phyloP scores from a whole-genome alignment of 116 monocot genomes.

The Dioscorea cayenensis region DNA sequence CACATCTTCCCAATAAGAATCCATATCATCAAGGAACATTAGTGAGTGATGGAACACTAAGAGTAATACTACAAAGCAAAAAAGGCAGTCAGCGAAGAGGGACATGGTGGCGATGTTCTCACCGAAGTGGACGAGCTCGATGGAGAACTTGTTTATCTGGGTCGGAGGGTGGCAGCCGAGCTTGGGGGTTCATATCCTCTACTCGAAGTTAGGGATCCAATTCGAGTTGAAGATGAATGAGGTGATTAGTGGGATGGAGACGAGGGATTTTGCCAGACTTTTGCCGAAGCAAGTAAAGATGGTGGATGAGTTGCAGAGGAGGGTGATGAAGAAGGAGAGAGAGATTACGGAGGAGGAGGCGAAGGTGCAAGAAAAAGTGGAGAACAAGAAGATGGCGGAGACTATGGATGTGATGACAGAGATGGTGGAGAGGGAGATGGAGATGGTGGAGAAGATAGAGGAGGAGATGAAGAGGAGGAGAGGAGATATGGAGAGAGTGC shows the following conservation, averaged over 20 bases:
- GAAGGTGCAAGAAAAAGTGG: constrained; percentile 14
- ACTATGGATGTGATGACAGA: constrained; percentile 18
- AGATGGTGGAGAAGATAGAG: constrained; percentile 20
- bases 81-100: constrained; percentile 21
- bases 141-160: constrained; percentile 68
- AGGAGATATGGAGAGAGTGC: constrained; percentile 23
- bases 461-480: constrained; percentile 3
- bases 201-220: constrained; percentile 62
- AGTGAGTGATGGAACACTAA: constrained; percentile 43
- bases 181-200: constrained; percentile 55
- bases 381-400: constrained; percentile 13
- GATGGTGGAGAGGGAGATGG: constrained; percentile 4
- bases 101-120: constrained; percentile 55
- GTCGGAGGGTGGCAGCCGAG: constrained; percentile 67
- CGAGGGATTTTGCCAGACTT: constrained; percentile 27
- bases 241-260: constrained; percentile 14
- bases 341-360: constrained; percentile 31
- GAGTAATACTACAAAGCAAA: constrained; percentile 58
- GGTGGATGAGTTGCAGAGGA: constrained; percentile 42
- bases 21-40: constrained; percentile 39
- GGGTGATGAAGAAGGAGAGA: constrained; percentile 21
- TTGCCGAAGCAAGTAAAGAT: constrained; percentile 25
- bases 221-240: constrained; percentile 26
- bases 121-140: constrained; percentile 48
- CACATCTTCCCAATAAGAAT: constrained; percentile 42